Evolutionary conservation across 148 eudicot genomes (phyloP).

Genomic region (Salicornia ramosissima): DNA sequence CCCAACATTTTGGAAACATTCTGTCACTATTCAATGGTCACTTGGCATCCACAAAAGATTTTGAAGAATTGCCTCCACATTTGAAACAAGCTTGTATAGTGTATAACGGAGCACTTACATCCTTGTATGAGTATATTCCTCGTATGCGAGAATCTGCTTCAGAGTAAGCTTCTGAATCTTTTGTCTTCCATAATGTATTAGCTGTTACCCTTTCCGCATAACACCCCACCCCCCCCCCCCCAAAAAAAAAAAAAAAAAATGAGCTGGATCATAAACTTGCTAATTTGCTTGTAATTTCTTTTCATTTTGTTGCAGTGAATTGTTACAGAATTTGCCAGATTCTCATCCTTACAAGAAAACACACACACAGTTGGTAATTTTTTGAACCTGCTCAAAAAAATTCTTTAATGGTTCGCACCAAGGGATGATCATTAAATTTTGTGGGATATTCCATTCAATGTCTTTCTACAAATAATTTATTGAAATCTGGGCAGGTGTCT

Average conservation of each 20-base stretch:
- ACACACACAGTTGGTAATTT: slow-evolving; percentile 56
- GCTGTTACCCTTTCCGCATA: neutral
- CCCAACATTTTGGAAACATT: slow-evolving; percentile 95
- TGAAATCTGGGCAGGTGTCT: slow-evolving; percentile 61
- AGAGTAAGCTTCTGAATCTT: slow-evolving; percentile 52
- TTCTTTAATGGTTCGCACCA: no score
- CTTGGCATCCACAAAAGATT: slow-evolving; percentile 51
- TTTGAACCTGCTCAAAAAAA: neutral
- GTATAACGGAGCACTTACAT: slow-evolving; percentile 68
- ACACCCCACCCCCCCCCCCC: neutral
- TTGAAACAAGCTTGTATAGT: slow-evolving; percentile 80
- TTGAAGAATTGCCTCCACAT: slow-evolving; percentile 58
- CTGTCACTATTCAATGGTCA: slow-evolving; percentile 66
- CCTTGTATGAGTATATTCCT: slow-evolving; percentile 78
- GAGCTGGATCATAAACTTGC: neutral
- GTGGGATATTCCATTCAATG: neutral
- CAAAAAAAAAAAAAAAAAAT: no score
- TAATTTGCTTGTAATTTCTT: neutral
- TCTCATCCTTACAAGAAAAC: slow-evolving; percentile 46
- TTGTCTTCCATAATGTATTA: neutral
- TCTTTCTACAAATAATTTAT: neutral
- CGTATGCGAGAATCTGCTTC: slow-evolving; percentile 72
- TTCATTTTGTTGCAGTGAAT: slow-evolving; percentile 45
- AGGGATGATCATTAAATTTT: no score
- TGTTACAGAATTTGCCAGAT: slow-evolving; percentile 37